Conservation (phyloP, 2,329 filamentous ascomycete genomes). For the Mollisia scopiformis region DNA sequence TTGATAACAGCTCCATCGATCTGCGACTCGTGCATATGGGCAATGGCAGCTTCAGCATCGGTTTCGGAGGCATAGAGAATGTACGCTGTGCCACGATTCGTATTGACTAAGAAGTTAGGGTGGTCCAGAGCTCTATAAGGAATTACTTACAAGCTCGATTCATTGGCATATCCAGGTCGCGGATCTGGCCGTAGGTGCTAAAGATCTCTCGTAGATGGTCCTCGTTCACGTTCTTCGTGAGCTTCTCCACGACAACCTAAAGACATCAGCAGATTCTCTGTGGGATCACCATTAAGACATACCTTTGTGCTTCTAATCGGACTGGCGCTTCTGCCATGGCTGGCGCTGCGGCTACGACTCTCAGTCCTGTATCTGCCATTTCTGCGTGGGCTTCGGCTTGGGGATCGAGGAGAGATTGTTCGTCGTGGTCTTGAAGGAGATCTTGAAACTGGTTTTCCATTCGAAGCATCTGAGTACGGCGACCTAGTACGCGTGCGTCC, state of each 20-base stretch:
- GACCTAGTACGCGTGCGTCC: slow-evolving; percentile 33
- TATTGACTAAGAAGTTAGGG: slow-evolving; percentile 64
- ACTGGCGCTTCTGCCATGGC: slow-evolving; percentile 34
- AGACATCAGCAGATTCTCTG: slow-evolving; percentile 20
- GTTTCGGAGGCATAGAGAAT: slow-evolving; percentile 78
- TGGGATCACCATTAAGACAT: neutral
- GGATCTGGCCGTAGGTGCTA: slow-evolving; percentile 81
- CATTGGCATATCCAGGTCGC: slow-evolving; percentile 86
- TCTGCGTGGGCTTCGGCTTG: slow-evolving; percentile 30
- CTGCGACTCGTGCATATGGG: slow-evolving; percentile 98
- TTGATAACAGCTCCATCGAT: slow-evolving; percentile 39
- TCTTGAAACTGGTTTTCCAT: slow-evolving; percentile 25
- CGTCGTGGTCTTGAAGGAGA: slow-evolving; percentile 33
- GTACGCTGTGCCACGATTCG: slow-evolving; percentile 91
- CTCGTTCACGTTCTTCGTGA: slow-evolving; percentile 94
- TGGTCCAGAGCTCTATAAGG: neutral
- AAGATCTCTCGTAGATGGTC: slow-evolving; percentile 91
- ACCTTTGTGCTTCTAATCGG: slow-evolving; percentile 58
- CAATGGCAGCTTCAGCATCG: slow-evolving; percentile 85
- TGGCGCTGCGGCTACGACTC: slow-evolving; percentile 37
- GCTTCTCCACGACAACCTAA: slow-evolving; percentile 92
- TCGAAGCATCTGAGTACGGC: slow-evolving; percentile 31
- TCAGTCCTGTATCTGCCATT: slow-evolving; percentile 35
- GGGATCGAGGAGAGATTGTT: slow-evolving; percentile 34
- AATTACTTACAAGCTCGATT: slow-evolving; percentile 75